phyloP scores from a whole-genome alignment of 257 asterid species.

The Penstemon barbatus region DNA sequence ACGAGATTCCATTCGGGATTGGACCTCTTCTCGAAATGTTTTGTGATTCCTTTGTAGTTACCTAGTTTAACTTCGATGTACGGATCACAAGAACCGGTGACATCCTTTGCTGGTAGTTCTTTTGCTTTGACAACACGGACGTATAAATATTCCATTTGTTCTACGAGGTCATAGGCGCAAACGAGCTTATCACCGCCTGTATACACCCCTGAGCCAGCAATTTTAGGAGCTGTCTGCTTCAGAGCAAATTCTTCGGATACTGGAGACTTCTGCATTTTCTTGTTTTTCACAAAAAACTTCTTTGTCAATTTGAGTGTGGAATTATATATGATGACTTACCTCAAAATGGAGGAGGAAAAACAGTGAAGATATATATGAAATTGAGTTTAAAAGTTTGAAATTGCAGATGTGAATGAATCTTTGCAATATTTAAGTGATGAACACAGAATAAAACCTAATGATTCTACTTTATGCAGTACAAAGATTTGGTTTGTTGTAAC shows the following conservation, averaged over 20 bases:
- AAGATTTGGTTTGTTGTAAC: constrained; percentile 35
- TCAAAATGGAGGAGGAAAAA: neutral
- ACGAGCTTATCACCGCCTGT: constrained; percentile 66
- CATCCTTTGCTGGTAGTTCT: constrained; percentile 56
- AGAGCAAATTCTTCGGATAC: constrained; percentile 62
- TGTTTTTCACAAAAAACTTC: neutral
- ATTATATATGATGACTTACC: constrained; percentile 10
- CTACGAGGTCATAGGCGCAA: constrained; percentile 75
- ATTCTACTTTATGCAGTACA: constrained; percentile 23
- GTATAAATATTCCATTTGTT: constrained; percentile 80
- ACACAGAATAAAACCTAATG: constrained; percentile 32
- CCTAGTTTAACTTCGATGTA: constrained; percentile 76
- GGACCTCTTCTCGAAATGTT: constrained; percentile 64
- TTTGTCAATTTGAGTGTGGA: neutral
- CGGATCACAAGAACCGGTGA: constrained; percentile 72
- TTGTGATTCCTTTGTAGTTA: constrained; percentile 75
- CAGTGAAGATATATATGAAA: constrained; percentile 33
- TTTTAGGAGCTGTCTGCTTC: constrained; percentile 79
- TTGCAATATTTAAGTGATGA: constrained; percentile 11
- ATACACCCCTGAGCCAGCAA: constrained; percentile 65
- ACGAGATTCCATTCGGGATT: constrained; percentile 80
- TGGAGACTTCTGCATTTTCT: constrained; percentile 48
- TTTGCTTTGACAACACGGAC: constrained; percentile 80
- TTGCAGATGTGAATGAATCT: constrained; percentile 14
- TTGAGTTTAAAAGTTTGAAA: neutral